Evolutionary conservation across 2,329 filamentous ascomycete genomes (phyloP), one percentile per base, ranked within the genome.

Genomic region (Onygena corvina): DNA sequence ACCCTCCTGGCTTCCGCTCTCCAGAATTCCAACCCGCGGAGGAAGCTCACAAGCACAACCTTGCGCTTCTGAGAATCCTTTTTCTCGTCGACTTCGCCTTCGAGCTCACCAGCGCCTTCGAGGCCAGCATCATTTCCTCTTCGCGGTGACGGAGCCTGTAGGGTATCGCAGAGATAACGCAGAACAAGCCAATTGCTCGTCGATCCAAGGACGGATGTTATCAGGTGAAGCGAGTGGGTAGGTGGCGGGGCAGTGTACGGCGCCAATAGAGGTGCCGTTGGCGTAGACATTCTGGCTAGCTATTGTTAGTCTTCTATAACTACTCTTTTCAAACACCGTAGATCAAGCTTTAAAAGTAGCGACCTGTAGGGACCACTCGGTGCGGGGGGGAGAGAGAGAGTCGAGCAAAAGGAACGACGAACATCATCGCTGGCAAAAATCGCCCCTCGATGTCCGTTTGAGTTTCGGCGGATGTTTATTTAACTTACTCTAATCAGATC

Each of bases 21-120:
- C 87, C 88, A 95, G 61, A 94, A 93, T 1, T 76, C 70, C 54
- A 76, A 77, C 58, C 90, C 83, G 52, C 86, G 76, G 66, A 94
- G 69, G 67, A 92, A 94, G 68, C 85, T 93, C 51, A 92, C 80
- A 2, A 95, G 71, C 2, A 94, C 72, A 0, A 95, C 76, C 46
- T 71, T 74, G 21, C 64, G 40, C 53, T 49, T 38, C 49, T 48
- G 3, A 30, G 30, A 8, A 42, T 33, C 4, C 40, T 47, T 46
- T 20, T 40, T 30, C 34, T 29, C 47, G 12, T 45, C 25, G 16
- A 47, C 45, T 8, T 38, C 49, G 33, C 44, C 38, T 38, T 49
- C 46, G 46, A 46, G 18, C 4, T 12, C 48, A 8, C 18, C 42
- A 33, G 6, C 27, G 9, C 55, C 59, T 45, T 59, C 58, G 46